A percentile compares a stretch with the other conserved stretches of the same genome.
These are phyloP conservation scores for Gossypium gossypioides DNA, from an alignment of 441 rosid species.

Conservation along the genomic window DNA sequence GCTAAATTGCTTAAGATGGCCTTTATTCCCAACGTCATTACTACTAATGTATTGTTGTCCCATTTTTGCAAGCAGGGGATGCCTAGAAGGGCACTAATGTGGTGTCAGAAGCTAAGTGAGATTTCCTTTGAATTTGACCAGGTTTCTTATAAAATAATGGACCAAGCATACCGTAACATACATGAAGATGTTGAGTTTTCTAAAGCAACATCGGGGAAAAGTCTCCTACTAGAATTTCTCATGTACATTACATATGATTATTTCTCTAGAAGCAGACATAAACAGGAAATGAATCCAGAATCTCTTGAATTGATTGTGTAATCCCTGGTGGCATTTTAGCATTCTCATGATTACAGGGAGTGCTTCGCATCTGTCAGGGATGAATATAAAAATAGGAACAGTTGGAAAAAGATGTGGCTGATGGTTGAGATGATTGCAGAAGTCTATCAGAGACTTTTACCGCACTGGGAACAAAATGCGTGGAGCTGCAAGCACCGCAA, in stretches of 20 bases:
- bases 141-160: constrained; percentile 39
- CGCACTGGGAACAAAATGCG: background rate
- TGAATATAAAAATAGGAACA: background rate
- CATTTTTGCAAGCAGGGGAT: constrained; percentile 58
- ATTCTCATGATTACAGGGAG: background rate
- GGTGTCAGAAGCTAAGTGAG: constrained; percentile 57
- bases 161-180: constrained; percentile 28
- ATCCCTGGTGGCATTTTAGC: background rate
- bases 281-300: constrained; percentile 12
- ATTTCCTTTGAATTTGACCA: constrained; percentile 53
- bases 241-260: constrained; percentile 54
- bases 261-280: constrained; percentile 30
- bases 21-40: constrained; percentile 49
- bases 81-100: constrained; percentile 48
- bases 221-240: constrained; percentile 50
- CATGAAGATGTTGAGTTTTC: constrained; percentile 15
- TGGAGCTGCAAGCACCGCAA: background rate
- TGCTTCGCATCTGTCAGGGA: background rate
- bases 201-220: constrained; percentile 36
- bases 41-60: constrained; percentile 44
- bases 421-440: background rate
- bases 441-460: background rate
- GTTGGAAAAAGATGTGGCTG: background rate
- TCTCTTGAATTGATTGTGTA: constrained; percentile 18
- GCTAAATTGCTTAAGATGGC: constrained; percentile 70